Evolutionary conservation across 1,284 basidiomycete species (phyloP).

Genomic region (Cutaneotrichosporon sp.): DNA sequence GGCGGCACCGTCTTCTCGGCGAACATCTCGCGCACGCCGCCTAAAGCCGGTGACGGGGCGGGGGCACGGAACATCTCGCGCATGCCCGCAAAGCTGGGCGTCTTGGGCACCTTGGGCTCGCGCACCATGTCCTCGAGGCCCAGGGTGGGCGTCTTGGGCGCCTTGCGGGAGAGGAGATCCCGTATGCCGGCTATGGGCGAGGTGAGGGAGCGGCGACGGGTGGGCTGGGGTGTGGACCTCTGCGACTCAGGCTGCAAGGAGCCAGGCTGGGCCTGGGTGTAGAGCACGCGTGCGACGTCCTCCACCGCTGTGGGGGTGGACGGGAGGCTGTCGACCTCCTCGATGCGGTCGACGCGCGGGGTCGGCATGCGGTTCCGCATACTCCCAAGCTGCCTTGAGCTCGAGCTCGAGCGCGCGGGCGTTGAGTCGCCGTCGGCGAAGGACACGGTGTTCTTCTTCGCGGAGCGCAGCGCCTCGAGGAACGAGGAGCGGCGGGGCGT

Average conservation of each 20-base stretch:
- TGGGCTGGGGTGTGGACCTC: too few relatives aligned
- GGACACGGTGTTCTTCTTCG: slow-evolving; percentile 4
- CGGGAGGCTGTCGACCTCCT: not conserved
- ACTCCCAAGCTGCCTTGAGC: not conserved
- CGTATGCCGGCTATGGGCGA: slow-evolving; percentile 35
- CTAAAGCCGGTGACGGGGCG: slow-evolving; percentile 5
- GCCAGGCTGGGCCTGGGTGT: too few relatives aligned
- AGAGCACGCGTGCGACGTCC: too few relatives aligned
- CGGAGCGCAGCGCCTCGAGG: slow-evolving; percentile 22
- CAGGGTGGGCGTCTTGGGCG: not conserved
- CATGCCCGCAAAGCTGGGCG: slow-evolving; percentile 6
- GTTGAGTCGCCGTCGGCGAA: slow-evolving; percentile 18
- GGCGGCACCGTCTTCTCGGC: slow-evolving; percentile 1
- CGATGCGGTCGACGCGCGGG: not conserved
- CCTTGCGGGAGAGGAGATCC: slow-evolving; percentile 25
- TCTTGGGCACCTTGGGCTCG: slow-evolving; percentile 4
- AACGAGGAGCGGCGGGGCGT: slow-evolving; percentile 41
- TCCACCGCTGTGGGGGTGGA: too few relatives aligned
- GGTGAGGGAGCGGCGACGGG: slow-evolving; percentile 18
- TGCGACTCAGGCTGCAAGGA: too few relatives aligned
- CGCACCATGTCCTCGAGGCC: slow-evolving; percentile 14
- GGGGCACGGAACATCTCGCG: slow-evolving; percentile 11
- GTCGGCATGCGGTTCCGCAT: slow-evolving; percentile 3
- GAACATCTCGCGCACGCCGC: slow-evolving; percentile 15
- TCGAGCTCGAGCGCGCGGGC: too few relatives aligned